Evolutionary conservation across 169 alveolate genomes (phyloP).

Genomic region (Fabrea salina): DNA sequence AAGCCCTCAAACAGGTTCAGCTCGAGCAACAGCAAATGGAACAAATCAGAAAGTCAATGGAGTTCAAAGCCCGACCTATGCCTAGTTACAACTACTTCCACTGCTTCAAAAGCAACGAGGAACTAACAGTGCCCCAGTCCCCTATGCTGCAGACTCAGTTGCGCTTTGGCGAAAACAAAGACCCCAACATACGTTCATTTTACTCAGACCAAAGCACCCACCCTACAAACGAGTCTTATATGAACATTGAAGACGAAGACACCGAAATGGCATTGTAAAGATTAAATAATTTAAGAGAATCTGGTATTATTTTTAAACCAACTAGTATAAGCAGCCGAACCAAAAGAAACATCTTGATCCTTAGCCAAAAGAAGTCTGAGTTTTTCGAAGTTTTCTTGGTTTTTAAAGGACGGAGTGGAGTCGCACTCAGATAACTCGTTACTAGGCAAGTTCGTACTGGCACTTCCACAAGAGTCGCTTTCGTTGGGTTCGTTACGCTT

Average conservation of each 20-base stretch:
- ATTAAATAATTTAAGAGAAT: no score
- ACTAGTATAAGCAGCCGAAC: no score
- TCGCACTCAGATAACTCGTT: no score
- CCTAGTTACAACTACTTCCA: not conserved
- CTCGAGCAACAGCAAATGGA: not conserved
- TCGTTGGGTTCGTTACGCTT: no score
- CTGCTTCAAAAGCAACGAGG: not conserved
- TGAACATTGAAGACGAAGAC: not conserved
- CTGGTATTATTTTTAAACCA: no score
- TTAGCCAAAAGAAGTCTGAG: no score
- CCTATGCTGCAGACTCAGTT: no score
- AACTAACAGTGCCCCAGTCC: not conserved
- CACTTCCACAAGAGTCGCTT: no score
- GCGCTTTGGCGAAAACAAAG: not conserved
- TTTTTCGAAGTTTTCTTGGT: no score
- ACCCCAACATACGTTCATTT: not conserved
- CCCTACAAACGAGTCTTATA: not conserved
- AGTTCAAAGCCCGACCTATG: not conserved
- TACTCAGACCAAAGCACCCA: not conserved
- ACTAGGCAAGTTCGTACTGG: no score
- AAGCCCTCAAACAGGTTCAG: not conserved
- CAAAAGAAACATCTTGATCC: no score
- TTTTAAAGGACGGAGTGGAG: no score
- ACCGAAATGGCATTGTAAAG: not conserved
- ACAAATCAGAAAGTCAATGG: not conserved